phyloP scores from a whole-genome alignment of 441 rosid species.

The Corymbia citriodora region DNA sequence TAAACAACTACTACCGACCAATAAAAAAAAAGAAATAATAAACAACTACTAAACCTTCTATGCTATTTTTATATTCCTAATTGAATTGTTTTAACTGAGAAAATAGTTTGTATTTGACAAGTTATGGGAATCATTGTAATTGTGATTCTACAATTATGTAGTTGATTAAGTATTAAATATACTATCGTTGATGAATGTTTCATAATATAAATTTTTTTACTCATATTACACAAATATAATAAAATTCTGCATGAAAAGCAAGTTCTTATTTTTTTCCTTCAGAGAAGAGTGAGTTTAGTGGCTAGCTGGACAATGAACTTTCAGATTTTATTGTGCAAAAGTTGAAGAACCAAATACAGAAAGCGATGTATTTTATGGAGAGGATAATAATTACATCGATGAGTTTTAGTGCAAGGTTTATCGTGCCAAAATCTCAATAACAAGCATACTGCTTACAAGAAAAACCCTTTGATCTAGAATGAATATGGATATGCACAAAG shows the following conservation, averaged over 20 bases:
- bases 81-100: not conserved
- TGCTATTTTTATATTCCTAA: not conserved
- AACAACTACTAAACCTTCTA: not conserved
- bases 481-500: not conserved
- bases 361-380: not conserved
- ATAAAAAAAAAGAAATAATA: not conserved
- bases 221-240: not conserved
- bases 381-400: not conserved
- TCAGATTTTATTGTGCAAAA: not conserved
- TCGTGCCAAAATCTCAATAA: not conserved
- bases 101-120: not conserved
- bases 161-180: not conserved
- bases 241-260: not conserved
- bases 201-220: not conserved
- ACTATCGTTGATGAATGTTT: not conserved
- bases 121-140: not conserved
- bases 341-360: not conserved
- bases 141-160: not conserved
- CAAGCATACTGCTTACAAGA: fast-evolving
- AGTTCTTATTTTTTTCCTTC: fast-evolving
- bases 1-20: not conserved
- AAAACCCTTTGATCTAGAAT: not conserved
- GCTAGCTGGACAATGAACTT: not conserved
- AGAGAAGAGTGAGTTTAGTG: not conserved
- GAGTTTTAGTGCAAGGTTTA: not conserved